Base-by-base conservation (phyloP, 169 alveolate genomes). In the Cyclospora cayetanensis region DNA sequence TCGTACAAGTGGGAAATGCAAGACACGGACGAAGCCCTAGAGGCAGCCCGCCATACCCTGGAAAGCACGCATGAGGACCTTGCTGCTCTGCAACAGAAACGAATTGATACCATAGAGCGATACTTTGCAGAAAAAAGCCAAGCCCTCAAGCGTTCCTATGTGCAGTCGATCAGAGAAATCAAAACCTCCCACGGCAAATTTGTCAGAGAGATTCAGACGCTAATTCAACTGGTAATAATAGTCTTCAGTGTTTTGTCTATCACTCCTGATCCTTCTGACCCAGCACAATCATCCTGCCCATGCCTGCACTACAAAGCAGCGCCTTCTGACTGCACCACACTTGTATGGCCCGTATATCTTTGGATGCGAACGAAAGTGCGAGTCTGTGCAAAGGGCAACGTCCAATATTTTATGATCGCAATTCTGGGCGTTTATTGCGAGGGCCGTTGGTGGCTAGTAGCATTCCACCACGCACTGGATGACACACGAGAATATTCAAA, bases 1-100 rank as follows among this genome's bases (percentile, higher is more conserved):
- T 96, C 96, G 98, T 85, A 95, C n/a, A 98, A 96, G 86, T 91
- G 97, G 70, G 97, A 97, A 87, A 92, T 96, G 31, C 97, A 96
- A 65, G 99, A 97, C 91, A 42, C 79, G 1, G 90, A 53, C 31
- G 90, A 83, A 20, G 60, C 34, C n/a, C 77, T 29, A 42, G 7
- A 4, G 18, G 43, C 39, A 27, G 43, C 41, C 12, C 42, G 31
- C 7, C 37, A 29, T 3, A 27, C 90, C 29, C 90, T 46, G 12
- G 11, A 50, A 2, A 25, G 35, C 22, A 63, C 55, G 15, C 35
- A 46, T 27, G 35, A 18, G n/a, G 37, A 83, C 25, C 79, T 83
- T 0, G 0, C 39, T 7, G 65, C 12, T 0, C 50, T 83, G 42
- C 90, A 83, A 41, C 2, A 4, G 29, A 46, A 42, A 2, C 53